Evolutionary conservation across 75 land plant genomes (phyloP).

Genomic region (Pseudotsuga menziesii): DNA sequence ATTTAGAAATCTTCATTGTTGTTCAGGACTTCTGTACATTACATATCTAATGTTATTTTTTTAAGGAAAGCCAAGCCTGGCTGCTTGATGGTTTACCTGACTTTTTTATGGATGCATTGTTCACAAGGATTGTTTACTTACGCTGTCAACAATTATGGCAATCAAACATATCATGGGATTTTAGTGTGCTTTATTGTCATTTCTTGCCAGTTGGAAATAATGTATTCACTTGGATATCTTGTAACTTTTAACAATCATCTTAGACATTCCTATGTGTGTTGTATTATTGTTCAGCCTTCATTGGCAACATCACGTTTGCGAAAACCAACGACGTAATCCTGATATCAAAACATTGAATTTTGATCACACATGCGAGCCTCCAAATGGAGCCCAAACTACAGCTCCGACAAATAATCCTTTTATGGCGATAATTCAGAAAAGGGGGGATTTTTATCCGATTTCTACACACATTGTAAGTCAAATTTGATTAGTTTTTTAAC

Average conservation of each 20-base stretch:
- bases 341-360: constrained; percentile 74
- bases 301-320: constrained; percentile 87
- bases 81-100: not conserved
- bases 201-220: not conserved
- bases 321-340: constrained; percentile 67
- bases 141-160: not conserved
- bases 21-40: too few species aligned
- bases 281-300: constrained; percentile 41
- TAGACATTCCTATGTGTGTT: not conserved
- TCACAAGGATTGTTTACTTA: not conserved
- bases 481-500: too few species aligned
- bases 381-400: constrained; percentile 70
- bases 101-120: not conserved
- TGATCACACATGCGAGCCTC: constrained; percentile 74
- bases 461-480: not conserved
- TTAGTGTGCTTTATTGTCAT: too few species aligned
- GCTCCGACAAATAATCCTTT: not conserved
- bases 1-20: too few species aligned
- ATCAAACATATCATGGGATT: too few species aligned
- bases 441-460: not conserved
- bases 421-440: not conserved
- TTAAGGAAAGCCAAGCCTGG: too few species aligned
- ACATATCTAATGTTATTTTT: too few species aligned
- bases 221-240: not conserved
- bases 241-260: not conserved